Percentiles rank a stretch among this genome's conserved stretches.
These are phyloP conservation scores for Seminavis robusta DNA, from an alignment of 108 stramenopile genomes.

Conservation along the genomic window DNA sequence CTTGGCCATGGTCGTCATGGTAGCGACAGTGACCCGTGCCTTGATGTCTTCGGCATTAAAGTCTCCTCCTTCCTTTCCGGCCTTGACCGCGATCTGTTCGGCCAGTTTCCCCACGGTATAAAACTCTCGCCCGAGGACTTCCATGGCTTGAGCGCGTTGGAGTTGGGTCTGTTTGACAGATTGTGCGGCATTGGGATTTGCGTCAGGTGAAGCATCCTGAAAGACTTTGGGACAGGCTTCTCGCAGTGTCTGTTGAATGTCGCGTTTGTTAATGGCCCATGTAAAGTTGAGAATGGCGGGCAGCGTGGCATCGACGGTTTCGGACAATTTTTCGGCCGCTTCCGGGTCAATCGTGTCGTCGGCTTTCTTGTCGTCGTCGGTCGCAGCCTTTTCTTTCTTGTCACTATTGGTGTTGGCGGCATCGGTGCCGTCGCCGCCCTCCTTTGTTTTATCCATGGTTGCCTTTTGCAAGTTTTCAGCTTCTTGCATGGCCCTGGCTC, in stretches of 20 bases:
- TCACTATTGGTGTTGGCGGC: constrained; percentile 9
- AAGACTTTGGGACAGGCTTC: constrained; percentile 75
- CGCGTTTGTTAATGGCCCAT: constrained; percentile 78
- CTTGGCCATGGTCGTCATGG: constrained; percentile 87
- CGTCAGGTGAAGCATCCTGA: constrained; percentile 72
- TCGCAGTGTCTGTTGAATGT: constrained; percentile 71
- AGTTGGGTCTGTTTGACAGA: constrained; percentile 50
- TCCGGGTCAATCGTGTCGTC: constrained; percentile 13
- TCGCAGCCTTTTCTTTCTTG: too few species aligned
- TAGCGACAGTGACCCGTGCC: constrained; percentile 70
- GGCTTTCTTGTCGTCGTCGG: constrained; percentile 11
- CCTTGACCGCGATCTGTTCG: constrained; percentile 23
- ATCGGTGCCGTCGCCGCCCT: not conserved
- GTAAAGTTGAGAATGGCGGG: constrained; percentile 77
- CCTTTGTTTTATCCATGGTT: constrained; percentile 1
- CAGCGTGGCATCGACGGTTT: constrained; percentile 62
- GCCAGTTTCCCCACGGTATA: constrained; percentile 39
- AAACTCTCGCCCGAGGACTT: constrained; percentile 64
- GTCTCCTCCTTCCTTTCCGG: not conserved
- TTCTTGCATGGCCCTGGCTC: constrained; percentile 70
- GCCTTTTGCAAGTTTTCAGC: constrained; percentile 59
- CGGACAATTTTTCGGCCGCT: constrained; percentile 42
- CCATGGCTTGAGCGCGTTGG: constrained; percentile 62
- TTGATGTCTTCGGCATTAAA: constrained; percentile 64
- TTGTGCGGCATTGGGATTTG: too few species aligned